phyloP scores from a whole-genome alignment of 768 basidiomycete species.

The Lactarius quietus region DNA sequence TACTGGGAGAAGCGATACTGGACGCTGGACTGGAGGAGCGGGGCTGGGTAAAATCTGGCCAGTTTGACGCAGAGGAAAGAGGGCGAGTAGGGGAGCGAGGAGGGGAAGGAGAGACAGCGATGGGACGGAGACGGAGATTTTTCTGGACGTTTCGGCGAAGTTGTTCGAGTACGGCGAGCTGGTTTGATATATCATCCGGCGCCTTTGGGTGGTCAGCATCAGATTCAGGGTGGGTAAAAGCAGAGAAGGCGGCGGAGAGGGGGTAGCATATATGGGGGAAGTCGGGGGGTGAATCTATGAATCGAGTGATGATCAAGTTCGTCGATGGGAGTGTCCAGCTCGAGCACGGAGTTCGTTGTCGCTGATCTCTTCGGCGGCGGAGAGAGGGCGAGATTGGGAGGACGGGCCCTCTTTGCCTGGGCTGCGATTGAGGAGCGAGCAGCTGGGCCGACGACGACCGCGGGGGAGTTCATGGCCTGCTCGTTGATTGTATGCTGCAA shows the following conservation, averaged over 20 bases:
- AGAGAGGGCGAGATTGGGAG: conserved; percentile 49
- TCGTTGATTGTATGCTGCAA: conserved; percentile 4
- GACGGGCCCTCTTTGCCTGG: conserved; percentile 42
- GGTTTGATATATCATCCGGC: conserved; percentile 60
- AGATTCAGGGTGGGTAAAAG: conserved; percentile 29
- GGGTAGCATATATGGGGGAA: conserved; percentile 30
- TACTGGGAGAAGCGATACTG: conserved; percentile 37
- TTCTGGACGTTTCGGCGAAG: conserved; percentile 69
- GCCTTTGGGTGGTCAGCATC: conserved; percentile 25
- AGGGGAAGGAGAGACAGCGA: conserved; percentile 46
- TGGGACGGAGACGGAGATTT: conserved; percentile 76
- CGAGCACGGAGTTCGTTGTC: conserved; percentile 32
- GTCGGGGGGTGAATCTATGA: conserved; percentile 31
- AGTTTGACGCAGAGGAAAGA: conserved; percentile 28
- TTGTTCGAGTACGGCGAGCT: conserved; percentile 62
- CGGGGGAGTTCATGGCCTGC: conserved; percentile 20
- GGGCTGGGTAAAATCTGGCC: conserved; percentile 33
- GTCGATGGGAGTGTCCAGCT: conserved; percentile 37
- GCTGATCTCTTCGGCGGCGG: conserved; percentile 27
- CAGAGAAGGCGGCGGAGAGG: conserved; percentile 27
- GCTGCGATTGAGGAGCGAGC: conserved; percentile 19
- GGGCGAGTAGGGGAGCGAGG: conserved; percentile 29
- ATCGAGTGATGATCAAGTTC: conserved; percentile 32
- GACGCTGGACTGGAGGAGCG: conserved; percentile 46
- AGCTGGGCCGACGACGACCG: conserved; percentile 15